Conservation (phyloP, 2,329 filamentous ascomycete genomes). For the Cordyceps militaris region DNA sequence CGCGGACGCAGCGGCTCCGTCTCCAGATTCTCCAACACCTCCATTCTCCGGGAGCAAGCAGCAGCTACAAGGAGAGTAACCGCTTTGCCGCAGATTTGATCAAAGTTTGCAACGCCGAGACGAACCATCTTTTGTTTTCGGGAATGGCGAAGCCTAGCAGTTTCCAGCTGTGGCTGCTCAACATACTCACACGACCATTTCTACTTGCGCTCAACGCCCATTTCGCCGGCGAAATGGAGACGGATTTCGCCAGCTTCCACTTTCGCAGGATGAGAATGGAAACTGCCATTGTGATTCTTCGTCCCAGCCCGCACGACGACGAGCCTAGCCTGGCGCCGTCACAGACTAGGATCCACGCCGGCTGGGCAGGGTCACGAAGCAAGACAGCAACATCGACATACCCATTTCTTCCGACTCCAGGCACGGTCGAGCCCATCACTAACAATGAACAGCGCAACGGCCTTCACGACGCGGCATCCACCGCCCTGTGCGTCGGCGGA, state of each 20-base stretch:
- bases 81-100: neutral
- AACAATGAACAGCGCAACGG: neutral
- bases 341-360: too few relatives aligned
- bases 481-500: constrained; percentile 4
- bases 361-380: neutral
- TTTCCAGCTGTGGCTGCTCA: constrained; percentile 15
- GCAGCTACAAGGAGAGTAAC: neutral
- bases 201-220: constrained; percentile 35
- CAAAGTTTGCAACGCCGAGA: neutral
- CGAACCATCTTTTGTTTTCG: neutral
- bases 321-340: too few relatives aligned
- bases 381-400: neutral
- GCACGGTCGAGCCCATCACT: neutral
- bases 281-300: neutral
- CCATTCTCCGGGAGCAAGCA: constrained; percentile 13
- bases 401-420: neutral
- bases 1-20: constrained; percentile 16
- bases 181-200: constrained; percentile 15
- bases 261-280: neutral
- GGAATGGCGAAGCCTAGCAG: neutral
- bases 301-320: neutral
- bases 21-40: constrained; percentile 14
- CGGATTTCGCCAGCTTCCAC: neutral
- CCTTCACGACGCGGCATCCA: neutral
- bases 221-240: too few relatives aligned